Evolutionary conservation across 495 filamentous ascomycete species (phyloP), one percentile per base, ranked within the genome.

Genomic region (Penicillium fimorum): DNA sequence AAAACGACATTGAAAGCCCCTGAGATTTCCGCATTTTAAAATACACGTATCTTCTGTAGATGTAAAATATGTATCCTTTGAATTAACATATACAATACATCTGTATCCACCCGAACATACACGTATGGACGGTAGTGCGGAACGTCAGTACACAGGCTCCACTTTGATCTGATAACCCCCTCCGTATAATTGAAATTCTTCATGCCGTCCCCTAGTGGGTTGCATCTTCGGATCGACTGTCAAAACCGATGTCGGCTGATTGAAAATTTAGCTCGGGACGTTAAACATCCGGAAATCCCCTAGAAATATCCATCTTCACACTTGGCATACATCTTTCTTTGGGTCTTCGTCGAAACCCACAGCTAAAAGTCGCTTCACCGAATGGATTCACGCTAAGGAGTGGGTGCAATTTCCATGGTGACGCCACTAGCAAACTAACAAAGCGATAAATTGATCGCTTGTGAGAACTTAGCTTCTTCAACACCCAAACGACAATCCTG

Each of bases 101-200:
- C 2, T 0, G 24, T 32, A 43, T 15, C 11, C 5, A 13, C 17
- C 38, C 1, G 1, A 30, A 4, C n/a, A 42, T 52, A 42, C 49
- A n/a, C n/a, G 49, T 52, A 52, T 22, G 5, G 22, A 52, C 11
- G 3, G n/a, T 32, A 52, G 49, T 42, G 37, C 13, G 11, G 22
- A 30, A 52, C 35, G 15, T 29, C 10, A 17, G 27, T 30, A 20
- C 15, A 15, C 27, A 27, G 3, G 1, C 24, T 25, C 52, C 52
- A 54, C 32, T 54, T 47, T 35, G 54, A 56, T 56, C 54, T 42
- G 54, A 56, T 56, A 56, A 56, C 38, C 32, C 44, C 37, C 49
- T 35, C 47, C 40, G 45, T 37, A 41, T 12, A 24, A 41, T 20
- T 49, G 54, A 44, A 50, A 30, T 50, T 56, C 54, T 56, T 32